Base-by-base conservation (phyloP, 148 eudicot genomes). In the Diospyros kaki region DNA sequence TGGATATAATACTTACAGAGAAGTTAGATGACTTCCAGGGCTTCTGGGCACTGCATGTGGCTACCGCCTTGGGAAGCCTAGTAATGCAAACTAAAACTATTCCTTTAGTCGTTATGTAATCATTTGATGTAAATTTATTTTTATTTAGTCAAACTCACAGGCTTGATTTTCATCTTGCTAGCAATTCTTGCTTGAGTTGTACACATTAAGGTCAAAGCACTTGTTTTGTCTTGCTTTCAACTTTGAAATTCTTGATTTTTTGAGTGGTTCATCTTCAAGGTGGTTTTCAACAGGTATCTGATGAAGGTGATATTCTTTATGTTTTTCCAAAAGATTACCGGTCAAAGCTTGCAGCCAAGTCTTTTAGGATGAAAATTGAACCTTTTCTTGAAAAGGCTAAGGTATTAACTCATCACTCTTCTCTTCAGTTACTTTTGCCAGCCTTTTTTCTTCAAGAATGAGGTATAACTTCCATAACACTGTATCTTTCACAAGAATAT, bases 251-350 rank as follows among this genome's bases (percentile, higher is more conserved):
- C 68, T 77, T 81, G 75, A 78, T 78, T 74, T 78, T 40, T 68
- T 77, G 76, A 79, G 71, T 62, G 58, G 76, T 66, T 38, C 64
- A 17, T 76, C 54, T 76, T 82, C 67, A 74, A 71, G 73, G 72
- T 75, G 72, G 65, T 64, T 28, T 71, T 74, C 56, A 68, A 72
- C 80, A 94, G 98, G 98, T 94, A 28, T 94, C 98, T 58, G 95
- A 92, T 77, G 98, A 92, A 82, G 98, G 98, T 42, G 98, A 94
- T 78, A 88, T 92, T 75, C 78, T 94, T 40, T 94, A 92, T 81
- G 97, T 89, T 72, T 94, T 92, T 62, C 96, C 91, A 43, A 89
- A 86, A 78, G 99, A 86, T 81, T 95, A 85, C 66, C 97, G 96
- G 54, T 85, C 94, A 40, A 89, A 91, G 80, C 99, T 95, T 71